Percentiles rank a stretch among this genome's conserved stretches.
These are phyloP conservation scores for Magnolia officinalis DNA, from an alignment of 164 flowering plant species.

Conservation along the genomic window DNA sequence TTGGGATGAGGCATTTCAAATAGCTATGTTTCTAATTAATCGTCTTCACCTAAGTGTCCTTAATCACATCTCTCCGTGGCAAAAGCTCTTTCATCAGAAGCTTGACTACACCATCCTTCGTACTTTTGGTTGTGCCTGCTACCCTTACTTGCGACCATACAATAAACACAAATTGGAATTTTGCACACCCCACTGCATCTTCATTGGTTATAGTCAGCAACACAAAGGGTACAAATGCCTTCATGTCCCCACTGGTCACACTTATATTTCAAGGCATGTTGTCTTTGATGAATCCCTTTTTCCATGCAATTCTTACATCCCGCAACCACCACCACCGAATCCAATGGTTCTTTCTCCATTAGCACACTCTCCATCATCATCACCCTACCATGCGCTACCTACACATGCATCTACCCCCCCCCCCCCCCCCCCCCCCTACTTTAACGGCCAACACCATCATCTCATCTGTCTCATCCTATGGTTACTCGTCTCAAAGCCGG, in stretches of 20 bases:
- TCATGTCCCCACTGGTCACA: neutral
- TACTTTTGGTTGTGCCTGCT: constrained; percentile 6
- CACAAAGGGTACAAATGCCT: constrained; percentile 8
- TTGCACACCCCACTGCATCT: neutral
- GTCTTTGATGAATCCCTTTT: constrained; percentile 7
- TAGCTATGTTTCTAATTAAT: too few species aligned
- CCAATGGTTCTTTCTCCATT: neutral
- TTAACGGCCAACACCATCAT: too few species aligned
- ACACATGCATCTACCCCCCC: too few species aligned
- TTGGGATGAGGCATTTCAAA: neutral
- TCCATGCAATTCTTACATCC: neutral
- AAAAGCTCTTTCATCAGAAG: neutral
- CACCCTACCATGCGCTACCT: too few species aligned
- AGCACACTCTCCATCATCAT: too few species aligned
- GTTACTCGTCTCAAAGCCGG: neutral
- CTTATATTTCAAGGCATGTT: constrained; percentile 5
- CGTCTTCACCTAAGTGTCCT: neutral
- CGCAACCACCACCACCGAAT: too few species aligned
- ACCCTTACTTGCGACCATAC: neutral
- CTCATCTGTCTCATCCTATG: neutral
- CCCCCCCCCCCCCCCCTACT: too few species aligned
- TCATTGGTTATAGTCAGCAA: constrained; percentile 7
- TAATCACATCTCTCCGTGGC: neutral
- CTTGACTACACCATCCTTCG: neutral
- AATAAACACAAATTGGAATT: neutral